A percentile compares a stretch with the other conserved stretches of the same genome.
phyloP scores from a whole-genome alignment of 1,284 basidiomycete species.

The Tranzscheliella williamsii region DNA sequence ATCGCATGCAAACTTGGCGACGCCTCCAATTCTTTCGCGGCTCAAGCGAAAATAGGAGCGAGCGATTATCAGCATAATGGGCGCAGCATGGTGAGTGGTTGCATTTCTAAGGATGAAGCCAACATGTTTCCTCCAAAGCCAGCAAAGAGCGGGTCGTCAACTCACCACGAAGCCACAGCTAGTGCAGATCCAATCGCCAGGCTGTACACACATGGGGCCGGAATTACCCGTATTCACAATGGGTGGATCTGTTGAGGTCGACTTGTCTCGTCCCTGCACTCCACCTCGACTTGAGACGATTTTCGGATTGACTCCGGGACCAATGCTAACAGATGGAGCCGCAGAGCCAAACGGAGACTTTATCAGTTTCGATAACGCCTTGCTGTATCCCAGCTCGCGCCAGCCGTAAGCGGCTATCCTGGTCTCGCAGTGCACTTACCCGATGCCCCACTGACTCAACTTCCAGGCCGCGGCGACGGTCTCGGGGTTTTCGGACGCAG shows the following conservation, averaged over 20 bases:
- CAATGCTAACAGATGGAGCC: slow-evolving; percentile 15
- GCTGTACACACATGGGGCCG: slow-evolving; percentile 80
- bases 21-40: slow-evolving; percentile 75
- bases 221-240: slow-evolving; percentile 83
- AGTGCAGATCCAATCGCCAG: slow-evolving; percentile 85
- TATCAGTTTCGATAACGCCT: no score
- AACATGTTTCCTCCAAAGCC: neutral
- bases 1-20: slow-evolving; percentile 83
- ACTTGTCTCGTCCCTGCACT: slow-evolving; percentile 4
- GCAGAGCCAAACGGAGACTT: no score
- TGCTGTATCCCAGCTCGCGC: no score
- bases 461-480: slow-evolving; percentile 33
- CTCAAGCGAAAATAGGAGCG: neutral
- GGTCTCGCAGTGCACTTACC: slow-evolving; percentile 19
- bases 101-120: neutral
- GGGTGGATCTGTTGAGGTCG: slow-evolving; percentile 33
- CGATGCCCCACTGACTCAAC: slow-evolving; percentile 32
- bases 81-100: no score
- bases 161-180: slow-evolving; percentile 66
- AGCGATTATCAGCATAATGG: no score
- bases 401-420: no score
- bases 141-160: slow-evolving; percentile 1
- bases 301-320: slow-evolving; percentile 49
- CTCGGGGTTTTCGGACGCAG: slow-evolving; percentile 32
- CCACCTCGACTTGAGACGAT: slow-evolving; percentile 11